Percentiles rank a stretch among this genome's conserved stretches.
Conservation (phyloP, 768 basidiomycete genomes). For the Obba rivulosa region DNA sequence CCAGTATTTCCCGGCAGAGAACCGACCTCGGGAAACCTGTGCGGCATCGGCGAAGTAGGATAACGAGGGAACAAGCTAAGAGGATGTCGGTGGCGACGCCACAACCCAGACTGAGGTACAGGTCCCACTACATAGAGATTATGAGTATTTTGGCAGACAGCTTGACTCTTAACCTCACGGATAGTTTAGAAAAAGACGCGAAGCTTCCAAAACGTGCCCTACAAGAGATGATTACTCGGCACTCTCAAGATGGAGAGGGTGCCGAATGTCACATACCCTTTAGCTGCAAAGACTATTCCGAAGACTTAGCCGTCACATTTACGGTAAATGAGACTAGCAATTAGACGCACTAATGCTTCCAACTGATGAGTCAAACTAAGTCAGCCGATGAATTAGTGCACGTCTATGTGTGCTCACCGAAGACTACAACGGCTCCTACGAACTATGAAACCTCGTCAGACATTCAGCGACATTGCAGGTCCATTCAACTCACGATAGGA, state of each 20-base stretch:
- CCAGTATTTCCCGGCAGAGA: too few relatives aligned
- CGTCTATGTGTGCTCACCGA: neutral
- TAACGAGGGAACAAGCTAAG: slow-evolving; percentile 18
- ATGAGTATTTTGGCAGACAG: neutral
- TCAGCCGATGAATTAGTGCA: neutral
- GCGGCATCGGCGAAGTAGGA: slow-evolving; percentile 10
- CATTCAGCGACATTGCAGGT: neutral
- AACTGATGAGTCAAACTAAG: neutral
- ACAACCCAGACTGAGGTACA: slow-evolving; percentile 19
- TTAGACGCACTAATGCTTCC: slow-evolving; percentile 1
- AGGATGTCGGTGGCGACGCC: slow-evolving; percentile 17
- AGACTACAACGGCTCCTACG: neutral
- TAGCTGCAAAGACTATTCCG: neutral
- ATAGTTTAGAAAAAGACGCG: neutral
- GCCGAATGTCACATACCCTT: neutral
- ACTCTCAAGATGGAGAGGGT: neutral
- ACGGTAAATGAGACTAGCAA: neutral
- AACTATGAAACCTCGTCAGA: neutral
- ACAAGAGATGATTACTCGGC: neutral
- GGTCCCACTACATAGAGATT: slow-evolving; percentile 10
- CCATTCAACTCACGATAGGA: slow-evolving; percentile 14
- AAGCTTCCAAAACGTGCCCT: neutral
- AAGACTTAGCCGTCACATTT: neutral
- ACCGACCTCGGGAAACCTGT: slow-evolving; percentile 9
- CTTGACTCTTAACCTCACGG: neutral